Conservation (phyloP, 2,329 filamentous ascomycete species). For the Claviceps paspali region DNA sequence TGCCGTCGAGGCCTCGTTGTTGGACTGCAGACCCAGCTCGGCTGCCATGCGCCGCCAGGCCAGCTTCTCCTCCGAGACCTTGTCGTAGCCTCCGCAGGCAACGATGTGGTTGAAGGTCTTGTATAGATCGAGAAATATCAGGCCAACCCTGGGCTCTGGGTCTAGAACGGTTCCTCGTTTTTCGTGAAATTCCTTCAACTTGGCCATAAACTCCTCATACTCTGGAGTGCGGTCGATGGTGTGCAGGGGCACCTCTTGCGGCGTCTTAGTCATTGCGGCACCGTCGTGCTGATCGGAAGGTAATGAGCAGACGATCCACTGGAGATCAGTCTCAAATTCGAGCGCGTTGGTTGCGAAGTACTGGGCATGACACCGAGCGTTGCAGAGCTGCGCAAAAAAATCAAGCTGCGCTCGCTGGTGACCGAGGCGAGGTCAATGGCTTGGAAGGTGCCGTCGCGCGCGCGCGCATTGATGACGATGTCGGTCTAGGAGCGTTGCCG, state of each 20-base stretch:
- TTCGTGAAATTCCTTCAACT: conserved; percentile 58
- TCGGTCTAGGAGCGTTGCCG: background rate
- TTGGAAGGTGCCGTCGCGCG: background rate
- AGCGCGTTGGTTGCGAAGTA: background rate
- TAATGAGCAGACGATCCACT: background rate
- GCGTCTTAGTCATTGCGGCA: conserved; percentile 11
- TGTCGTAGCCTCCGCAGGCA: conserved; percentile 71
- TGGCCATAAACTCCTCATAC: conserved; percentile 64
- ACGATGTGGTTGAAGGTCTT: conserved; percentile 67
- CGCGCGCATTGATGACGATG: conserved; percentile 1
- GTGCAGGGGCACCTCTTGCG: conserved; percentile 23
- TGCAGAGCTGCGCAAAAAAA: conserved; percentile 4
- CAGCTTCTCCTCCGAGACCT: conserved; percentile 67
- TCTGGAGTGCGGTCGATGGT: conserved; percentile 48
- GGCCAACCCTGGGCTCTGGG: conserved; percentile 65
- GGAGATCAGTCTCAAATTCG: background rate
- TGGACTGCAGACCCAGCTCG: conserved; percentile 58
- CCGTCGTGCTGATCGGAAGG: conserved; percentile 1
- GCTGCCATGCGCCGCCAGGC: conserved; percentile 70
- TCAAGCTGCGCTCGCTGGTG: background rate
- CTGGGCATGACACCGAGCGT: background rate
- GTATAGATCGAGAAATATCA: conserved; percentile 59
- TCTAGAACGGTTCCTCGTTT: conserved; percentile 69
- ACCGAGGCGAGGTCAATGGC: background rate
- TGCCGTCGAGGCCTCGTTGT: conserved; percentile 67